Base-by-base conservation (phyloP, 148 eudicot genomes). In the Hydrangea macrophylla region DNA sequence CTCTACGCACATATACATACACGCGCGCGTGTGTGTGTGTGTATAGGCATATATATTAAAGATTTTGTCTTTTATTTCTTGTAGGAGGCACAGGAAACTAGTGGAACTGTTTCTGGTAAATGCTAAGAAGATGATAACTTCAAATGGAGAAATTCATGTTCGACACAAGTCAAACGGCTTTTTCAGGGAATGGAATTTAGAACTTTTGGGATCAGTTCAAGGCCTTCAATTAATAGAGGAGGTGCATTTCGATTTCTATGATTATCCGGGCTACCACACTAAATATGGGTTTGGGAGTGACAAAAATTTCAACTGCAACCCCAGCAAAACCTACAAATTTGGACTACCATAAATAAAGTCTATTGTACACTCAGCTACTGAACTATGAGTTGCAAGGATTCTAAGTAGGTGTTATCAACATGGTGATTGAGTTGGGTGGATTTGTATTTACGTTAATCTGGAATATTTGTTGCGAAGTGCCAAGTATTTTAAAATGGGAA, bases 231-330 rank as follows among this genome's bases (percentile, higher is more conserved):
- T 75, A 0, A 36, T 70, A 6, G 61, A 62, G 50, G 72, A 74
- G 54, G 25, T 33, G 2, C 56, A 8, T 6, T 79, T 79, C 33
- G 9, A 61, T n/a, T 30, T 10, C n/a, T 7, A 12, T 7, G 33
- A 28, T 1, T 78, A 68, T 69, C 77, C 74, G 0, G 71, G 74
- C 9, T 78, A 78, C 50, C 18, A 23, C 24, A 68, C 73, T 33
- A 68, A 78, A 61, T 73, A 23, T 60, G 79, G 79, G 2, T 70
- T 27, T 39, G 70, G 73, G 1, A 73, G 73, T 20, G 73, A 77
- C 57, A 57, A 55, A 22, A 22, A 74, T 64, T 75, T 79, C 54
- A 5, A 79, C 7, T 70, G 22, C 39, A 35, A 35, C 39, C 39
- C 39, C 39, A 35, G 39, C 39, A 35, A 35, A 35, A 35, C 39